phyloP scores from a whole-genome alignment of 768 basidiomycete species.

The Termitomyces eurrhizus region DNA sequence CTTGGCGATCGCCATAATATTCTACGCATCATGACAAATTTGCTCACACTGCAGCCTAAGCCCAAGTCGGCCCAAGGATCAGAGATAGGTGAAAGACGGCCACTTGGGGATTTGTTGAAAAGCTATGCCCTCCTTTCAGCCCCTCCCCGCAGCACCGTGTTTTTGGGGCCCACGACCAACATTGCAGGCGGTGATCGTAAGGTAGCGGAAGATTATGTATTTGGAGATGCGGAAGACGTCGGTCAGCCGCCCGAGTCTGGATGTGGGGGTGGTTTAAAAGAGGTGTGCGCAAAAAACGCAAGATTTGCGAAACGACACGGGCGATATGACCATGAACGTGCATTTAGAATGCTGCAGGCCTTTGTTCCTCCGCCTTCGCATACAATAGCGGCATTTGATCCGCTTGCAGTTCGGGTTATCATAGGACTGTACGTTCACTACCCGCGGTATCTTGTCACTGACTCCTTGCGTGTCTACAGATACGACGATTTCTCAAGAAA shows the following conservation, averaged over 20 bases:
- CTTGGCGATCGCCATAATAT: slow-evolving; percentile 55
- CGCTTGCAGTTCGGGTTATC: slow-evolving; percentile 36
- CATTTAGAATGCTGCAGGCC: slow-evolving; percentile 54
- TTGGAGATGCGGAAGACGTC: slow-evolving; percentile 4
- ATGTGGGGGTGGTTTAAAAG: slow-evolving; percentile 29
- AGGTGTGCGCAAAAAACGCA: slow-evolving; percentile 59
- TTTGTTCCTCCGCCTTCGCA: slow-evolving; percentile 34
- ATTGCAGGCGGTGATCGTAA: slow-evolving; percentile 48
- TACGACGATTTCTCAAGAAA: slow-evolving; percentile 37
- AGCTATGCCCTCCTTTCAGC: slow-evolving; percentile 40
- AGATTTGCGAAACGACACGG: slow-evolving; percentile 53
- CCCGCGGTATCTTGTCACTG: slow-evolving; percentile 5
- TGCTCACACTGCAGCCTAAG: slow-evolving; percentile 55
- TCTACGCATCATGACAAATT: slow-evolving; percentile 73
- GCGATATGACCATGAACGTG: slow-evolving; percentile 66
- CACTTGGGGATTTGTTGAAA: slow-evolving; percentile 35
- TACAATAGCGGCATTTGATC: slow-evolving; percentile 22
- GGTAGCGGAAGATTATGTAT: slow-evolving; percentile 60
- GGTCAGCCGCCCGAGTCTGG: neutral
- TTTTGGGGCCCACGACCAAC: slow-evolving; percentile 49
- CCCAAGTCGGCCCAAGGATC: slow-evolving; percentile 36
- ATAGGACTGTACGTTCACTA: slow-evolving; percentile 40
- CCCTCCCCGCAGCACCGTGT: slow-evolving; percentile 52
- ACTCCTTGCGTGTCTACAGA: slow-evolving; percentile 20
- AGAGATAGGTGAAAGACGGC: slow-evolving; percentile 30